Percentiles rank a stretch among this genome's conserved stretches.
These are phyloP conservation scores for Cercospora janseana DNA, from an alignment of 2,329 filamentous ascomycete genomes.

Conservation along the genomic window DNA sequence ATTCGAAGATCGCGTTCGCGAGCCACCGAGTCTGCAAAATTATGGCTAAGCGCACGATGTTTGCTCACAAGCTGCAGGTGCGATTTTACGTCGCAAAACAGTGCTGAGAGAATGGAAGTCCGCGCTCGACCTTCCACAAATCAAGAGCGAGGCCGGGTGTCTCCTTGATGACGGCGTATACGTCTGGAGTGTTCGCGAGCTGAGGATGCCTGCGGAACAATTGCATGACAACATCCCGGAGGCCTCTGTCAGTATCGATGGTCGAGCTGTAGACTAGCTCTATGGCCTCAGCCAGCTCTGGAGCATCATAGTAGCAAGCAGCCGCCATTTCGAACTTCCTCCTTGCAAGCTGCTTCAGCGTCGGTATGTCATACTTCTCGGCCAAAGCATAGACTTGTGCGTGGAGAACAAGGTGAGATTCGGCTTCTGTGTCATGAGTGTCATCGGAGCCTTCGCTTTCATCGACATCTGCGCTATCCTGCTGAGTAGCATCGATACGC, in stretches of 20 bases:
- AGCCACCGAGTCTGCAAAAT: no score
- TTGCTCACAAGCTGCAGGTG: no score
- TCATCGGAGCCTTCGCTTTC: constrained; percentile 39
- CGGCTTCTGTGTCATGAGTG: constrained; percentile 38
- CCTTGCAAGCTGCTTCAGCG: constrained; percentile 47
- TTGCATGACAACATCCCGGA: constrained; percentile 50
- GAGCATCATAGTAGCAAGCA: constrained; percentile 44
- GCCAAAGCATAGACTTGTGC: constrained; percentile 51
- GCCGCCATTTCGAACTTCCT: constrained; percentile 49
- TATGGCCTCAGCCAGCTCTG: constrained; percentile 50
- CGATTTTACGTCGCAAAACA: no score
- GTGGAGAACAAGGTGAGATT: constrained; percentile 48
- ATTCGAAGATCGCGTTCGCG: no score
- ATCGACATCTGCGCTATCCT: constrained; percentile 33
- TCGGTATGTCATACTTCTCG: constrained; percentile 52
- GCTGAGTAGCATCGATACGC: constrained; percentile 27
- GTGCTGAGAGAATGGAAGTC: no score
- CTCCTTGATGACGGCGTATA: constrained; percentile 46
- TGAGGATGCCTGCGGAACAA: constrained; percentile 48
- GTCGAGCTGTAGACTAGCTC: constrained; percentile 51
- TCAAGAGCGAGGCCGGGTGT: constrained; percentile 50
- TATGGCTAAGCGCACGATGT: no score
- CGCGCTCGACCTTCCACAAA: constrained; percentile 49
- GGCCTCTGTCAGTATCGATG: constrained; percentile 50
- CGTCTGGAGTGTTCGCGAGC: constrained; percentile 46